Percentiles rank a stretch among this genome's conserved stretches.
Conservation (phyloP, 225 moss, liverwort and hornwort species). For the Pseudoscleropodium purum region DNA sequence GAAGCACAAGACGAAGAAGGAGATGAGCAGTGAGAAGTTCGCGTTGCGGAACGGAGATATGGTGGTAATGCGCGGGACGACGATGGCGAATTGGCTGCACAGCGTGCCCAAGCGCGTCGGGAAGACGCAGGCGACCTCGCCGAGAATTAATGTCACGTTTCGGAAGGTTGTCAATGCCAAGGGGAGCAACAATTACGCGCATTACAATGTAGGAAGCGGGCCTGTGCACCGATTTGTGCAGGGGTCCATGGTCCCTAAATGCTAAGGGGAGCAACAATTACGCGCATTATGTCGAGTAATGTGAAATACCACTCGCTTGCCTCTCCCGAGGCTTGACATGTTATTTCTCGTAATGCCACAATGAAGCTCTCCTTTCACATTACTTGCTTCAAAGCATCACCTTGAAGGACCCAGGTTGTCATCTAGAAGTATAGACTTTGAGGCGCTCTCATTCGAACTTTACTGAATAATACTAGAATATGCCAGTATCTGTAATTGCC, state of each 20-base stretch:
- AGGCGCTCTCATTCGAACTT: background rate
- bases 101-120: conserved; percentile 44
- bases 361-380: background rate
- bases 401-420: background rate
- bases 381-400: background rate
- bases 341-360: background rate
- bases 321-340: rapidly evolving
- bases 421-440: background rate
- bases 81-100: conserved; percentile 39
- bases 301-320: too few relatives aligned
- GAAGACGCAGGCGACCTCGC: conserved; percentile 17
- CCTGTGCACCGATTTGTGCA: conserved; percentile 22
- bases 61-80: conserved; percentile 50
- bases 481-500: background rate
- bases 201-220: conserved; percentile 41
- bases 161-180: conserved; percentile 24
- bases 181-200: conserved; percentile 43
- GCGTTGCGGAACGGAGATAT: conserved; percentile 30
- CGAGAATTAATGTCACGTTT: conserved; percentile 38
- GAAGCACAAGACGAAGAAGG: conserved; percentile 44
- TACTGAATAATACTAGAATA: background rate
- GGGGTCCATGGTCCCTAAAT: conserved; percentile 25
- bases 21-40: conserved; percentile 15
- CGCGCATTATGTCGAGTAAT: too few relatives aligned
- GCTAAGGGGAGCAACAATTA: too few relatives aligned